These are phyloP conservation scores for Paradendryphiella salina DNA, from an alignment of 2,329 filamentous ascomycete species.

Conservation along the genomic window DNA sequence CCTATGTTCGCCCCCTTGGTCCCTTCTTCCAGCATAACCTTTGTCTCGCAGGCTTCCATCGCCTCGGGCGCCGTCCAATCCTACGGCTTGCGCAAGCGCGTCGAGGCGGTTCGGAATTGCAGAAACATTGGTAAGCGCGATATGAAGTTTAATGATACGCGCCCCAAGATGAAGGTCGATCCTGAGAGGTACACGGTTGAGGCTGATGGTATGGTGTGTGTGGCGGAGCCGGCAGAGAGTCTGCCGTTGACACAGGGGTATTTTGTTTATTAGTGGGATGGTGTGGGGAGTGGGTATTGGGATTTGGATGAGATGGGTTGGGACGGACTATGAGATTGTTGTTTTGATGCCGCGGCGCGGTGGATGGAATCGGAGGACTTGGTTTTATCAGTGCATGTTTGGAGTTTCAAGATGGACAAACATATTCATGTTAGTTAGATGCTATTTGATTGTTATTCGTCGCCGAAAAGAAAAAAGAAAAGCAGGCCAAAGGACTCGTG, in stretches of 20 bases:
- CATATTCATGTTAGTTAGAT: no score
- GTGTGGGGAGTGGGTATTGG: neutral
- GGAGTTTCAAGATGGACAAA: no score
- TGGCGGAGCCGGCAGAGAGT: slow-evolving; percentile 69
- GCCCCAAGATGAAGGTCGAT: slow-evolving; percentile 88
- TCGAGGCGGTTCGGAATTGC: slow-evolving; percentile 79
- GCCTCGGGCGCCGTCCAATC: slow-evolving; percentile 65
- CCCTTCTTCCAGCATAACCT: slow-evolving; percentile 74
- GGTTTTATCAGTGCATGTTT: neutral
- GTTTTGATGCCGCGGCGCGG: no score
- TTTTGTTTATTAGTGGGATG: slow-evolving; percentile 67
- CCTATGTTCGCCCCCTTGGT: slow-evolving; percentile 83
- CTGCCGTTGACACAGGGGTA: slow-evolving; percentile 78
- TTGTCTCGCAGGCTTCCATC: slow-evolving; percentile 76
- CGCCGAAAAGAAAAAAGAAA: no score
- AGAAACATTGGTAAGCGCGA: slow-evolving; percentile 76
- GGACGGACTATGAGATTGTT: neutral
- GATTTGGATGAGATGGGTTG: neutral
- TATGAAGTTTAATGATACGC: slow-evolving; percentile 86
- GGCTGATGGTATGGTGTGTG: slow-evolving; percentile 76
- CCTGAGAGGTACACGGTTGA: slow-evolving; percentile 87
- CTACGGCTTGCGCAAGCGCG: slow-evolving; percentile 76
- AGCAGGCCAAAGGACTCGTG: no score
- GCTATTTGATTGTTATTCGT: no score
- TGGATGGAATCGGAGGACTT: neutral